These are phyloP conservation scores for Hermanozyma aechmeae DNA, from an alignment of 805 yeast species.

Conservation along the genomic window DNA sequence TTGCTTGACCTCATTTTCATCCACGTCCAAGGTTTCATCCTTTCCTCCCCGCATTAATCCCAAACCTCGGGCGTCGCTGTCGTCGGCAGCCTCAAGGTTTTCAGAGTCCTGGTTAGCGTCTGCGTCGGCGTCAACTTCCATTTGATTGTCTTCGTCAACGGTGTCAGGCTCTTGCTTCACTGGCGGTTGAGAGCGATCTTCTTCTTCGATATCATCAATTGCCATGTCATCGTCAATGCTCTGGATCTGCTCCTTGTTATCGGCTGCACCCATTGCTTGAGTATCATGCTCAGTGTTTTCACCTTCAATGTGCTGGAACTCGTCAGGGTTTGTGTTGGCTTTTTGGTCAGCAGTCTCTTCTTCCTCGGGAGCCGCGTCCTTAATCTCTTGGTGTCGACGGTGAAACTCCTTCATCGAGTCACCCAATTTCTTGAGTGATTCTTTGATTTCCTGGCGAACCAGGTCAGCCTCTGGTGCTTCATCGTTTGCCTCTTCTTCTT, in stretches of 20 bases:
- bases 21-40: no score
- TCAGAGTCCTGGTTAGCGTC: conserved; percentile 12
- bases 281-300: conserved; percentile 71
- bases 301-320: conserved; percentile 76
- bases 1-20: conserved; percentile 20
- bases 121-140: conserved; percentile 18
- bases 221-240: conserved; percentile 72
- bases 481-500: conserved; percentile 28
- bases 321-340: conserved; percentile 69
- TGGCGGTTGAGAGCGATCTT: no score
- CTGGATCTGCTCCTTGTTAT: conserved; percentile 61
- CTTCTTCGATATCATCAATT: conserved; percentile 57
- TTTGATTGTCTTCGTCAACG: conserved; percentile 16
- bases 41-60: no score
- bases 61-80: not conserved
- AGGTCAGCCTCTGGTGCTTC: conserved; percentile 34
- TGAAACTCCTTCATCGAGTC: conserved; percentile 89
- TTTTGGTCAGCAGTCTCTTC: conserved; percentile 39
- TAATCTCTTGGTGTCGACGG: conserved; percentile 80
- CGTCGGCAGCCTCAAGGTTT: not conserved
- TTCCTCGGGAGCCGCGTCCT: conserved; percentile 44
- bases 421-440: conserved; percentile 80
- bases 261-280: conserved; percentile 90
- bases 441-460: conserved; percentile 60
- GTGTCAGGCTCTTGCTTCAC: conserved; percentile 18